Conservation (phyloP, 1,284 basidiomycete species). For the Polyporus tsugae region DNA sequence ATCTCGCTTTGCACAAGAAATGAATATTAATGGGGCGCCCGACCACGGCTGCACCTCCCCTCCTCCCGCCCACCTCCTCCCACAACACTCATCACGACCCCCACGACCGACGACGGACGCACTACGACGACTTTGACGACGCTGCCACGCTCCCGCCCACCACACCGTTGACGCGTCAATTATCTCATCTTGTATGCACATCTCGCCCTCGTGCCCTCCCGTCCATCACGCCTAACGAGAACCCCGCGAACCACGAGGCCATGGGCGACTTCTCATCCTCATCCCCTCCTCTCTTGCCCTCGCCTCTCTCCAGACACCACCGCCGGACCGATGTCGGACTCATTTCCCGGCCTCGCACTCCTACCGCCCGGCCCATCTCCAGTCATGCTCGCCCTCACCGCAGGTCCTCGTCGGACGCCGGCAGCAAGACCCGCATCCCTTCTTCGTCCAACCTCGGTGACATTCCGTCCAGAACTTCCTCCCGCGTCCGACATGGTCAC, state of each 20-base stretch:
- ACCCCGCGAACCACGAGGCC: constrained; percentile 42
- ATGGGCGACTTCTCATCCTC: constrained; percentile 40
- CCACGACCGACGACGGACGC: constrained; percentile 14
- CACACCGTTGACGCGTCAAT: constrained; percentile 30
- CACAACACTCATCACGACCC: constrained; percentile 22
- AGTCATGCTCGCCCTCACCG: constrained; percentile 27
- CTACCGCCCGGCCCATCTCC: constrained; percentile 30
- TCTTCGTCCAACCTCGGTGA: constrained; percentile 28
- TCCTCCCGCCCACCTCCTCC: constrained; percentile 19
- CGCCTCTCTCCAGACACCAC: constrained; percentile 25
- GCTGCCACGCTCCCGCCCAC: constrained; percentile 16
- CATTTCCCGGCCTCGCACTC: constrained; percentile 27
- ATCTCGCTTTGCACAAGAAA: not conserved
- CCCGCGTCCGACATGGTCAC: constrained; percentile 26
- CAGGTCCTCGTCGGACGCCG: constrained; percentile 28
- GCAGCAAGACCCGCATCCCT: constrained; percentile 30
- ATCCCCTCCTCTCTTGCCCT: constrained; percentile 33
- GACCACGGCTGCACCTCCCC: constrained; percentile 7
- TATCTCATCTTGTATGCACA: constrained; percentile 25
- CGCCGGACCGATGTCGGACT: constrained; percentile 32
- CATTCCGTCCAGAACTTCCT: constrained; percentile 25
- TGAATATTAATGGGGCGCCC: constrained; percentile 28
- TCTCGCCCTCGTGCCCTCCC: constrained; percentile 37
- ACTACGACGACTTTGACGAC: constrained; percentile 19
- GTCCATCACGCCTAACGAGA: constrained; percentile 26